Evolutionary conservation across 164 flowering plant genomes (phyloP).

Genomic region (Houttuynia cordata): DNA sequence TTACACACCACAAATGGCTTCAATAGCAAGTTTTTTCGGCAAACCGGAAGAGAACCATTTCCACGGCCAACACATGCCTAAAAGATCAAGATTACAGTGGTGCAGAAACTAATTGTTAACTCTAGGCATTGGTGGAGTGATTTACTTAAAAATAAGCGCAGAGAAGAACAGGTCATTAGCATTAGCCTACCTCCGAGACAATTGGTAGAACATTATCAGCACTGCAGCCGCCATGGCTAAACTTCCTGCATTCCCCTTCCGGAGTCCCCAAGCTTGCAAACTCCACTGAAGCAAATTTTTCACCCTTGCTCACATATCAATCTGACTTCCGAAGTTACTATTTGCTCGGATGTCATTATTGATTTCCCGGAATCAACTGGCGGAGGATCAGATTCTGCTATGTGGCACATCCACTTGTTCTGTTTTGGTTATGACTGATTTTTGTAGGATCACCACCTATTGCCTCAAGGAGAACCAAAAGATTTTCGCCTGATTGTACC

Average conservation of each 20-base stretch:
- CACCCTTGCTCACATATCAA: constrained; percentile 38
- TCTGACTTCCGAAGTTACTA: constrained; percentile 24
- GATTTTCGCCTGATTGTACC: constrained; percentile 41
- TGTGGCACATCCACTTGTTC: constrained; percentile 33
- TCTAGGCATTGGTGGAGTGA: too few species aligned
- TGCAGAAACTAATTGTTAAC: too few species aligned
- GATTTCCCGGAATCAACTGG: constrained; percentile 30
- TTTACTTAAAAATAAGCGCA: background rate
- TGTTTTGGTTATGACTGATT: constrained; percentile 23
- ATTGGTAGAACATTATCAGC: constrained; percentile 16
- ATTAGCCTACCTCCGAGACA: constrained; percentile 24
- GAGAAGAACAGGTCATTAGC: background rate
- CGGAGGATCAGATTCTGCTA: constrained; percentile 41
- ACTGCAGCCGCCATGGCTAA: constrained; percentile 33
- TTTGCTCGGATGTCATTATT: constrained; percentile 5
- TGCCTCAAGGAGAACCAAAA: constrained; percentile 49
- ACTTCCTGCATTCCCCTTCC: constrained; percentile 40
- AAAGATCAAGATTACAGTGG: background rate
- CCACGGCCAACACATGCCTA: constrained; percentile 47
- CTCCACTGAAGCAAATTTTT: constrained; percentile 28
- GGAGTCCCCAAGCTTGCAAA: constrained; percentile 59
- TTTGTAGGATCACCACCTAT: constrained; percentile 54
- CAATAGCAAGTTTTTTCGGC: constrained; percentile 42
- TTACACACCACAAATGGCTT: constrained; percentile 33
- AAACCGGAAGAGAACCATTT: constrained; percentile 29